A percentile compares a stretch with the other conserved stretches of the same genome.
These are phyloP conservation scores for Aspergillus fischeri DNA, from an alignment of 2,329 filamentous ascomycete species.

Conservation along the genomic window DNA sequence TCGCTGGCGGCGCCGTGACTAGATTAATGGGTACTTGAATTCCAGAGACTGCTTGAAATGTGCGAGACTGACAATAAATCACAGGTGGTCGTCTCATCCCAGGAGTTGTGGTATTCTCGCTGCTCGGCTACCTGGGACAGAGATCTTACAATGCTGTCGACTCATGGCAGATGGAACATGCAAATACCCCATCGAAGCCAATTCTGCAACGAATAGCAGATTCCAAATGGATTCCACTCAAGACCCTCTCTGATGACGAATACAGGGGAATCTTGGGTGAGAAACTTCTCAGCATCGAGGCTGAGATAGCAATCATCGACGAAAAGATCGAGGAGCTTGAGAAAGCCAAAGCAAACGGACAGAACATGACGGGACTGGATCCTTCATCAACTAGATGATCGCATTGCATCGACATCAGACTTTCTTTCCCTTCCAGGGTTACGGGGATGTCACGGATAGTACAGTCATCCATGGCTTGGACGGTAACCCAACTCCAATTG, in stretches of 20 bases:
- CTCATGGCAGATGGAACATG: slow-evolving; percentile 39
- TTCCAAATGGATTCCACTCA: slow-evolving; percentile 69
- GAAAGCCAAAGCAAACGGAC: slow-evolving; percentile 16
- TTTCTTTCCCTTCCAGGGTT: background rate
- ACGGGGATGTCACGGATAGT: background rate
- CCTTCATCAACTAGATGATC: background rate
- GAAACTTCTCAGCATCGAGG: slow-evolving; percentile 67
- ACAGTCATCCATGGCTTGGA: background rate
- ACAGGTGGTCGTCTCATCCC: slow-evolving; percentile 56
- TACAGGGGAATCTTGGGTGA: slow-evolving; percentile 68
- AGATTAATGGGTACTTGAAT: slow-evolving; percentile 48
- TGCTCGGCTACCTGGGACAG: slow-evolving; percentile 57
- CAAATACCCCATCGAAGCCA: slow-evolving; percentile 34
- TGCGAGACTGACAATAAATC: background rate
- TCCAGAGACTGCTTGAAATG: background rate
- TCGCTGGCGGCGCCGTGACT: slow-evolving; percentile 58
- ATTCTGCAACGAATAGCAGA: slow-evolving; percentile 51
- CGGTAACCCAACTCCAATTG: background rate
- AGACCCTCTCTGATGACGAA: slow-evolving; percentile 65
- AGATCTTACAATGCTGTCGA: slow-evolving; percentile 51
- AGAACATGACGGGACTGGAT: background rate
- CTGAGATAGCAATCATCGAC: slow-evolving; percentile 73
- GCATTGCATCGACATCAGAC: background rate
- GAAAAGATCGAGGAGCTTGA: slow-evolving; percentile 62
- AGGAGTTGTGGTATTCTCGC: slow-evolving; percentile 55